Base-by-base conservation (phyloP, 2,329 filamentous ascomycete genomes). In the Neoscytalidium dimidiatum region DNA sequence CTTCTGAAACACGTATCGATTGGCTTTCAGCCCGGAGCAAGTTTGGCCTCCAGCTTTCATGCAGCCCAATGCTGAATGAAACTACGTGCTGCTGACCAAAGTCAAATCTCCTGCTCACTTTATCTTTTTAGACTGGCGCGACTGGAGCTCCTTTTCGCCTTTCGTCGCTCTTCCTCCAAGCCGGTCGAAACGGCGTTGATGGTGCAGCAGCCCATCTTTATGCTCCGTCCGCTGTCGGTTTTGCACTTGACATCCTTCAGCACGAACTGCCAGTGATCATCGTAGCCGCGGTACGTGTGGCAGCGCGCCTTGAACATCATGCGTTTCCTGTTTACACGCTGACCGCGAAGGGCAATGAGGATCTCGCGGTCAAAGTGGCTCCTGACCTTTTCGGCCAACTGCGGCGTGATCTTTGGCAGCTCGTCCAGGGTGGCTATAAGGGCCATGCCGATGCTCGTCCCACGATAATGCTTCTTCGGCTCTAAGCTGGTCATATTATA, bases 241-340 rank as follows among this genome's bases (percentile, higher is more conserved):
- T 29, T 57, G 29, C 48, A 31, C 13, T 28, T 64, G 51, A 57
- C 51, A 29, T 57, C 51, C 23, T 35, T 31, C 21, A 64, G 62
- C 41, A 57, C 38, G 28, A 48, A 64, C 17, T 21, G 21, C 62
- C 62, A 64, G 6, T 43, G 28, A 17, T 64, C 62, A 33, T 64
- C 62, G 41, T 48, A 46, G 51, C 48, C 57, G 19, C 62, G 29
- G 17, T 64, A 64, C 2, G 52, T 64, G 11, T 41, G 51, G 43
- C 62, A 64, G 29, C 43, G 62, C 23, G 62, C 62, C 52, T 49
- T 64, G 62, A 64, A 64, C 5, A 38, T 64, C 29, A 64, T 48
- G 21, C 51, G 62, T 13, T 58, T 49, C 5, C 43, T 28, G 28
- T 14, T 46, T 8, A 57, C 19, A 2, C 62, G 41, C 21, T 21